Evolutionary conservation across 805 yeast species (phyloP).

Genomic region (Lipomyces sp.): DNA sequence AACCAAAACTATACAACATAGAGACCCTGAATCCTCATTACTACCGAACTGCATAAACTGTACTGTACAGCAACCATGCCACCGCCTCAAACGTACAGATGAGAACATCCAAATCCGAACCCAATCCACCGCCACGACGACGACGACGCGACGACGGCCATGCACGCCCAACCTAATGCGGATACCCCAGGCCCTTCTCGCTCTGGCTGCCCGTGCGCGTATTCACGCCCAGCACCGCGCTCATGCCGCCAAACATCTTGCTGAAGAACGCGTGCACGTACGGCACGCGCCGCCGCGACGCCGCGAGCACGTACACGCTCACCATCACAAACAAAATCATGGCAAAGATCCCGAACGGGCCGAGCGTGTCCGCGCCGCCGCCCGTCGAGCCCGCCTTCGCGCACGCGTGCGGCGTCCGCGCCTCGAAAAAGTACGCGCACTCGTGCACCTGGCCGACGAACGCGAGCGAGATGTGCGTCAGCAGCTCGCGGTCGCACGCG

Average conservation of each 20-base stretch:
- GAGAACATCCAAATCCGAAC: background rate
- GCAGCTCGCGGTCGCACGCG: constrained; percentile 73
- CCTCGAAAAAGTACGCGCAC: constrained; percentile 81
- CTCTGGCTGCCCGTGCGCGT: constrained; percentile 3
- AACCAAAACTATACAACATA: too few species aligned
- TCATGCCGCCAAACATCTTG: constrained; percentile 6
- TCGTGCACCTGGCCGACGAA: constrained; percentile 70
- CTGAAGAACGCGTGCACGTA: constrained; percentile 22
- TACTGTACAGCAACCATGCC: background rate
- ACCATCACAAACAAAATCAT: constrained; percentile 21
- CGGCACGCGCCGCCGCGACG: constrained; percentile 26
- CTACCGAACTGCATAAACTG: too few species aligned
- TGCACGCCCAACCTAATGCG: too few species aligned
- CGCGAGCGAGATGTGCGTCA: constrained; percentile 49
- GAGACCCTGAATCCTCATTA: too few species aligned
- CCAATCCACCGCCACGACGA: background rate
- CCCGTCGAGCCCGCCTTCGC: constrained; percentile 53
- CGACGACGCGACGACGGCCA: background rate
- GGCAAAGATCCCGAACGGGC: constrained; percentile 55
- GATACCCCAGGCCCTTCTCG: too few species aligned
- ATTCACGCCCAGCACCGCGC: constrained; percentile 6
- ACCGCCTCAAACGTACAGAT: background rate
- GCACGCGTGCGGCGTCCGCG: constrained; percentile 80
- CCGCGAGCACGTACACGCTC: constrained; percentile 23
- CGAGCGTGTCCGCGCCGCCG: constrained; percentile 55